Percentiles rank a stretch among this genome's conserved stretches.
These are phyloP conservation scores for Naganishia vishniacii DNA, from an alignment of 768 basidiomycete species.

Conservation along the genomic window DNA sequence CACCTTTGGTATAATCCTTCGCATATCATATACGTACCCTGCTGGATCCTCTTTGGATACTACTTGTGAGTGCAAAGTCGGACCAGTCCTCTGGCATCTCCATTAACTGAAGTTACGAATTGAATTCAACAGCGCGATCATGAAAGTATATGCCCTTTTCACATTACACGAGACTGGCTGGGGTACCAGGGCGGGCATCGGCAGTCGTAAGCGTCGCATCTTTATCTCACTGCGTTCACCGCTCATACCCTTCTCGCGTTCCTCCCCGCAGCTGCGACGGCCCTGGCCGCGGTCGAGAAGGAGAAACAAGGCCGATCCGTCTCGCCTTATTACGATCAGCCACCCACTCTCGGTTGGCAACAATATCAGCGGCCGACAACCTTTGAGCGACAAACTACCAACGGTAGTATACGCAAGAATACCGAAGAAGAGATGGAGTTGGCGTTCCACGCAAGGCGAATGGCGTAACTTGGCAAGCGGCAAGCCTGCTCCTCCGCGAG, in stretches of 20 bases:
- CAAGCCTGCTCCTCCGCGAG: no score
- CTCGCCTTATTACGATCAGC: conserved; percentile 8
- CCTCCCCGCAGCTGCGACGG: conserved; percentile 12
- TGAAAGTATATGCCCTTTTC: conserved; percentile 86
- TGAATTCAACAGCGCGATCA: conserved; percentile 56
- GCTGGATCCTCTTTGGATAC: conserved; percentile 82
- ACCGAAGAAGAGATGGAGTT: conserved; percentile 3
- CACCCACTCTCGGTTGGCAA: conserved; percentile 1
- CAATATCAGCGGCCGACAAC: neutral
- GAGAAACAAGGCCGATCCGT: conserved; percentile 6
- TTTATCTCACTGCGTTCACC: neutral
- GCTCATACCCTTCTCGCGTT: neutral
- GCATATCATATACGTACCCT: conserved; percentile 75
- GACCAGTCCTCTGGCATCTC: neutral
- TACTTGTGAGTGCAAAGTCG: conserved; percentile 59
- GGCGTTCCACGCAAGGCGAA: conserved; percentile 1
- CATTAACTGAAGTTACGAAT: conserved; percentile 17
- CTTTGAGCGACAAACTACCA: neutral
- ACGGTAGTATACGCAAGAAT: neutral
- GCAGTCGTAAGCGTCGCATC: conserved; percentile 55
- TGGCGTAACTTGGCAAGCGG: neutral
- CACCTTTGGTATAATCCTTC: conserved; percentile 72
- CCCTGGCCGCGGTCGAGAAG: conserved; percentile 20
- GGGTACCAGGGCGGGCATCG: conserved; percentile 92
- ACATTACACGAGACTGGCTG: conserved; percentile 93